Evolutionary conservation across 169 alveolate genomes (phyloP).

Genomic region (Plasmodium yoelii): DNA sequence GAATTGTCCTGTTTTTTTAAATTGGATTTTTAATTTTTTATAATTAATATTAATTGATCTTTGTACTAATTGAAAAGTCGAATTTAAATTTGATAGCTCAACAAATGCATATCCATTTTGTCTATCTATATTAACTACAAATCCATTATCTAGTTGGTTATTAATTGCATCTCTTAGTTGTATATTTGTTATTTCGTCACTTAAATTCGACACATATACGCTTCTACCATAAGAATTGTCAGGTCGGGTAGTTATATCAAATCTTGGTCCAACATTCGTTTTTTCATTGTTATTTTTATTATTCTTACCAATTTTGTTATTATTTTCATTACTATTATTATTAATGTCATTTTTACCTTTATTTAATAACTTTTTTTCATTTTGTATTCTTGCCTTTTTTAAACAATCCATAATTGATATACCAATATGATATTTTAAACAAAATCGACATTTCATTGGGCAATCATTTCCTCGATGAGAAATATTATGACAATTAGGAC

Average conservation of each 20-base stretch:
- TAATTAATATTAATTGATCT: slow-evolving; percentile 53
- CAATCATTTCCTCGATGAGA: slow-evolving; percentile 82
- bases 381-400: slow-evolving; percentile 72
- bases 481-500: slow-evolving; percentile 84
- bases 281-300: slow-evolving; percentile 29
- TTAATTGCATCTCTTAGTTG: slow-evolving; percentile 71
- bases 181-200: slow-evolving; percentile 60
- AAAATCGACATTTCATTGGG: slow-evolving; percentile 75
- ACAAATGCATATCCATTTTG: slow-evolving; percentile 77
- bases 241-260: slow-evolving; percentile 71
- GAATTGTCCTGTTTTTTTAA: slow-evolving; percentile 73
- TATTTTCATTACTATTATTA: slow-evolving; percentile 33
- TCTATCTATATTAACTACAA: slow-evolving; percentile 69
- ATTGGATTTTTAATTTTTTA: slow-evolving; percentile 68
- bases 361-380: slow-evolving; percentile 35
- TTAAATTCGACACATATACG: slow-evolving; percentile 71
- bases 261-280: slow-evolving; percentile 57
- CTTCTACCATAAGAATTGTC: slow-evolving; percentile 76
- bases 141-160: slow-evolving; percentile 56
- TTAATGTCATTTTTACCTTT: slow-evolving; percentile 44
- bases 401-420: slow-evolving; percentile 73
- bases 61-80: slow-evolving; percentile 70
- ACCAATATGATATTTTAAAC: slow-evolving; percentile 61
- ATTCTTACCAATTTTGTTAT: slow-evolving; percentile 27
- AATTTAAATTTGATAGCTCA: slow-evolving; percentile 50